phyloP scores from a whole-genome alignment of 805 yeast genomes.

The Saccharomycopsis javanensis region DNA sequence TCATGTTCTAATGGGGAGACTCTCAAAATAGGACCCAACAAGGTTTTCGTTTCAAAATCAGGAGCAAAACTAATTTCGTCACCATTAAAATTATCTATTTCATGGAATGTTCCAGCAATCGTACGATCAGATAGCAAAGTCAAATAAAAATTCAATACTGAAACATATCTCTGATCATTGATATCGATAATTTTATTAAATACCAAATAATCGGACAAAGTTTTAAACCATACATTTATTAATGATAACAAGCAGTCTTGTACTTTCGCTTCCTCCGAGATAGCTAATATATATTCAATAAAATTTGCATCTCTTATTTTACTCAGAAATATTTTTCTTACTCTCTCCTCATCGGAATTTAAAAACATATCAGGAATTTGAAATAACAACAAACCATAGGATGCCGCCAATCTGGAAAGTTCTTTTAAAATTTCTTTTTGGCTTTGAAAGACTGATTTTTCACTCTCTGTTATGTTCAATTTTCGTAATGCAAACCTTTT shows the following conservation, averaged over 20 bases:
- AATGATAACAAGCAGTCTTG: constrained; percentile 45
- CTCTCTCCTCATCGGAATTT: constrained; percentile 20
- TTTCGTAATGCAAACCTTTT: constrained; percentile 10
- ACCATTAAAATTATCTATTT: constrained; percentile 44
- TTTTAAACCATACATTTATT: constrained; percentile 22
- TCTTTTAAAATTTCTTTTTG: constrained; percentile 38
- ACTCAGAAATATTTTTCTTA: constrained; percentile 21
- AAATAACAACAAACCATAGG: constrained; percentile 60
- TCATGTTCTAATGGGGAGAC: constrained; percentile 62
- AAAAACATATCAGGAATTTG: constrained; percentile 50
- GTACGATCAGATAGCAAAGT: constrained; percentile 47
- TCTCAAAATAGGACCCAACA: constrained; percentile 69
- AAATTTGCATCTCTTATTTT: constrained; percentile 23
- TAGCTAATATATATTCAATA: constrained; percentile 43
- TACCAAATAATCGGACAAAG: constrained; percentile 29
- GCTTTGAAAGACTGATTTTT: constrained; percentile 32
- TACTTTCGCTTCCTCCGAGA: constrained; percentile 49
- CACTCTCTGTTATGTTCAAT: constrained; percentile 33
- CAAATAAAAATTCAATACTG: constrained; percentile 47
- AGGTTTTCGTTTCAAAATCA: constrained; percentile 41
- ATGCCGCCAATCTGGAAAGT: constrained; percentile 39
- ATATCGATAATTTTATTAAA: constrained; percentile 31
- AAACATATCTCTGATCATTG: constrained; percentile 42
- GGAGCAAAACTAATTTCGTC: constrained; percentile 26
- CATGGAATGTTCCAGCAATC: constrained; percentile 51